Evolutionary conservation across 441 rosid species (phyloP).

Genomic region (Erysimum pusillum): DNA sequence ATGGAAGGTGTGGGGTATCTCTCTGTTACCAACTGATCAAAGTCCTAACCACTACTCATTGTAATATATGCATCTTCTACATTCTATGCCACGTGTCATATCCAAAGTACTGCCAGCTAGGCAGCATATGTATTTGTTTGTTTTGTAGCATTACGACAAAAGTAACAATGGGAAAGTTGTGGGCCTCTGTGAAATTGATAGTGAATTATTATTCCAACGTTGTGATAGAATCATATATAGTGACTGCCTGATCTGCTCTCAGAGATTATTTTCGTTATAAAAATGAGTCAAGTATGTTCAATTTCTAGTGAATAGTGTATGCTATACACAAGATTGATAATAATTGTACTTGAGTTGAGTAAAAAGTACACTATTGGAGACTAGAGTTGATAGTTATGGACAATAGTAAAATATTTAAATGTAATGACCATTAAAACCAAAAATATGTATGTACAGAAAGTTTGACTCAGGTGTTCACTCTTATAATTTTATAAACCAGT

Average conservation of each 20-base stretch:
- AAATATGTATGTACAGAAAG: no score
- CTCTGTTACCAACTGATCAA: constrained; percentile 38
- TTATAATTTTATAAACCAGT: no score
- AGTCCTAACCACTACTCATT: constrained; percentile 48
- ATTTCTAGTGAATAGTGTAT: no score
- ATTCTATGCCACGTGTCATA: not conserved
- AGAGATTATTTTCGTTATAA: not conserved
- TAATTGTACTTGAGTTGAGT: no score
- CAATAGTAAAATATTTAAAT: no score
- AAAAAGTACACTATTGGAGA: no score
- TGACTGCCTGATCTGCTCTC: constrained; percentile 4
- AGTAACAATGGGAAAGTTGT: constrained; percentile 1
- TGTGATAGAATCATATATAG: constrained; percentile 7
- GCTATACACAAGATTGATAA: no score
- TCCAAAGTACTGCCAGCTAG: constrained; percentile 15
- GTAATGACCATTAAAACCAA: no score
- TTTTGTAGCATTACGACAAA: constrained; percentile 34
- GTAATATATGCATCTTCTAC: constrained; percentile 24
- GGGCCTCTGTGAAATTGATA: constrained; percentile 5
- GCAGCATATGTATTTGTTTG: constrained; percentile 37
- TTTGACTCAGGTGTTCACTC: no score
- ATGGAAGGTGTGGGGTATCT: constrained; percentile 44
- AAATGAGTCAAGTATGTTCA: not conserved
- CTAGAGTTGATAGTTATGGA: no score
- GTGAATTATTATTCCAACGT: constrained; percentile 14